Evolutionary conservation across 106 monocot genomes (phyloP), one percentile per base, ranked within the genome.

Genomic region (Platanthera zijinensis): DNA sequence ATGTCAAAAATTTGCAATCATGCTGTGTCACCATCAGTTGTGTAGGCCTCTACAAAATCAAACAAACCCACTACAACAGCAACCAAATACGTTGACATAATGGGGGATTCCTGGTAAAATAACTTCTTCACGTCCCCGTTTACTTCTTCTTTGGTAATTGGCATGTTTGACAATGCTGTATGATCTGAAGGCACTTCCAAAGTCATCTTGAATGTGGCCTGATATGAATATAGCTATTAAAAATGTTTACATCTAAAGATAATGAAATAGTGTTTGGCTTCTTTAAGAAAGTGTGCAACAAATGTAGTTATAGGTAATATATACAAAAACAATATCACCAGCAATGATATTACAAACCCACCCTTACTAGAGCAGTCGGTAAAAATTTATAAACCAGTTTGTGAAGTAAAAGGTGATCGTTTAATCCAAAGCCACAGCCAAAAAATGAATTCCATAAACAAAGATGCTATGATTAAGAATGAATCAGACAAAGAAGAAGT

Each of bases 11-110:
- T 50, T 48, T 56, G 46, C 28, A 66, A 30, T 46, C 46, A 72
- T 46, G 48, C 18, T 72, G n/a, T 10, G 32, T 71, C 87, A 93
- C 96, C 96, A 84, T 90, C 91, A 71, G 84, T 30, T 71, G 88
- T 74, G 48, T 25, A 22, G 62, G 57, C 88, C 83, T 97, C 93
- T 74, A 97, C 81, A 83, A 83, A 91, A 77, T 97, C 96, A 83
- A 97, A 93, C 61, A 91, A 83, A 57, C 96, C 93, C 73, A 97
- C 83, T 80, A 97, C 91, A 52, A 97, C 79, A 52, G 96, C 96
- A 52, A 97, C 96, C 78, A 97, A 83, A 79, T 97, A 97, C 68
- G 96, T 93, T 72, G 96, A 97, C 96, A 97, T 97, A 74, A 97
- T 82, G 66, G 96, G 96, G 19, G 96, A 91, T 71, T 97, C 96